A percentile compares a stretch with the other conserved stretches of the same genome.
Conservation (phyloP, 768 basidiomycete genomes). For the Panaeolus cyanescens region DNA sequence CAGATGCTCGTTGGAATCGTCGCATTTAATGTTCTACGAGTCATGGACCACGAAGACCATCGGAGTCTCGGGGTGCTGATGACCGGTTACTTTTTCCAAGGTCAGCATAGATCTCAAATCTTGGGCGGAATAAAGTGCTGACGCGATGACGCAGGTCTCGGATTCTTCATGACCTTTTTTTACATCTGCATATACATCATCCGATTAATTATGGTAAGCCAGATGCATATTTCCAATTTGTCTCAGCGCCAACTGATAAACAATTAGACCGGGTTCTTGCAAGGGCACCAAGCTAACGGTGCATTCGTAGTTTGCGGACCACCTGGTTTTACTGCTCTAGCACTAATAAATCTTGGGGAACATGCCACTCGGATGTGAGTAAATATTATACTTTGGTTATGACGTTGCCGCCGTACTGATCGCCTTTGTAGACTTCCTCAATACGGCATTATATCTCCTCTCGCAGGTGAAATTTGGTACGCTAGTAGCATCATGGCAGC, state of each 20-base stretch:
- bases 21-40: conserved; percentile 42
- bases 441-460: conserved; percentile 34
- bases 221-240: background rate
- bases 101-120: conserved; percentile 4
- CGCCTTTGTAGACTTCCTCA: conserved; percentile 27
- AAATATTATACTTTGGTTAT: background rate
- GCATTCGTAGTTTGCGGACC: conserved; percentile 51
- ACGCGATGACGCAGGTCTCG: conserved; percentile 29
- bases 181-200: conserved; percentile 53
- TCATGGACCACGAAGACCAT: conserved; percentile 33
- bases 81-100: conserved; percentile 50
- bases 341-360: conserved; percentile 45
- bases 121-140: background rate
- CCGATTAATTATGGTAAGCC: conserved; percentile 41
- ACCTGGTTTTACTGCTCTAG: conserved; percentile 50
- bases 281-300: conserved; percentile 49
- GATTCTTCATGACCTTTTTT: conserved; percentile 52
- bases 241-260: background rate
- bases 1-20: conserved; percentile 52
- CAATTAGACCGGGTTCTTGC: conserved; percentile 43
- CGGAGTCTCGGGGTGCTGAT: conserved; percentile 43
- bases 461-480: conserved; percentile 48
- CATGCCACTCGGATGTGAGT: conserved; percentile 38
- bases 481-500: conserved; percentile 38
- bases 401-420: background rate